Evolutionary conservation across 2,329 filamentous ascomycete genomes (phyloP), one percentile per base, ranked within the genome.

Genomic region (Trichoderma sp.): DNA sequence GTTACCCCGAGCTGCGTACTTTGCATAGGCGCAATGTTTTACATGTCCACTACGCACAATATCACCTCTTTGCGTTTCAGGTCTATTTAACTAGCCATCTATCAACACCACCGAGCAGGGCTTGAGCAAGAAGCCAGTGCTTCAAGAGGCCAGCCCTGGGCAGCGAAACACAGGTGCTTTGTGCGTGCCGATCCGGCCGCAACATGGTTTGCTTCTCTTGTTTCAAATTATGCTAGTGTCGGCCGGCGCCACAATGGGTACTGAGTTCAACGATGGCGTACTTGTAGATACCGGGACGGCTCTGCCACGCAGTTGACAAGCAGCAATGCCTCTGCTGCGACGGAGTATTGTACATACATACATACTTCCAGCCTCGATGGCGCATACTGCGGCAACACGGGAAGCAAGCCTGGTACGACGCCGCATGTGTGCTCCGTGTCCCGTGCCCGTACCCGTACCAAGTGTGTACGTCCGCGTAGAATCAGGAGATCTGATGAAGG

Each of bases 101-200:
- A 60, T 60, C 30, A 60, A 36, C 32, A 62, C 14, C 28, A 32
- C 26, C 39, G 34, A 36, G 57, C 57, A 61, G 39, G 57, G 21
- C 43, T 51, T 53, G 43, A 1, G 4, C 18, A 53, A 32, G 62
- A 30, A 53, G 12, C 43, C 62, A n/a, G 43, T n/a, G n/a, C 63
- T 56, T 66, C 43, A 30, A 26, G 15, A 60, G 34, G 15, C 53
- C 36, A 51, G 36, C 39, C 65, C 39, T 53, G 26, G 12, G 39
- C 57, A 28, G 57, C 57, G 39, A 71, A 71, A 18, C 39, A 56
- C 39, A 71, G 60, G 39, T 64, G 32, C 36, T 24, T 39, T 67
- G 53, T 30, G 39, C 70, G 62, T 67, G 56, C 60, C 68, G 68
- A 71, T 71, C 60, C 68, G 70, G 36, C 62, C 56, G 63, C 36